Conservation (phyloP, 306 rosid genomes). For the Dryas drummondii region DNA sequence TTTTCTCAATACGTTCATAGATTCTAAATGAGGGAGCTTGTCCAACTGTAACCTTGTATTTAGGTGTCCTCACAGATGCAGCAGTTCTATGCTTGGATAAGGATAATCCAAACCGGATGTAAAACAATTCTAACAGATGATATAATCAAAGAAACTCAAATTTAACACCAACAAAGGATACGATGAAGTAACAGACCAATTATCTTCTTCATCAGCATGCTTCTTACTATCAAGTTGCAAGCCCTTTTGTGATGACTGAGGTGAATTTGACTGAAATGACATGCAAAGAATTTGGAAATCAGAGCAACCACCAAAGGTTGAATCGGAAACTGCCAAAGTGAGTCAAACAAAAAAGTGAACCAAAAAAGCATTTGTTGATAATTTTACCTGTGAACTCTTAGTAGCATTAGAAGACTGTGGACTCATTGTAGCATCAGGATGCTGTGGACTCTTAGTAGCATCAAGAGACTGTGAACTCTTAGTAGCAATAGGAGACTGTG, state of each 20-base stretch:
- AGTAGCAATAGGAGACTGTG: conserved; percentile 49
- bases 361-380: not conserved
- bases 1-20: conserved; percentile 69
- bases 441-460: conserved; percentile 44
- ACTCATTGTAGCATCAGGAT: conserved; percentile 54
- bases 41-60: conserved; percentile 78
- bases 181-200: conserved; percentile 80
- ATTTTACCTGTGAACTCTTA: conserved; percentile 38
- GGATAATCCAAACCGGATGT: conserved; percentile 27
- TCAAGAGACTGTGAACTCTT: conserved; percentile 52
- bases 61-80: conserved; percentile 65
- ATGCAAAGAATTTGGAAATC: conserved; percentile 1
- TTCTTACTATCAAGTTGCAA: conserved; percentile 55
- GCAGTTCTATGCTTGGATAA: conserved; percentile 54
- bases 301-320: not conserved
- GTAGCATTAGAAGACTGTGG: conserved; percentile 52
- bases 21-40: conserved; percentile 75
- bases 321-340: not conserved
- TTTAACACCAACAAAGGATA: conserved; percentile 61
- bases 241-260: conserved; percentile 52
- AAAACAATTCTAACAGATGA: not conserved
- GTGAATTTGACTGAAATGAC: conserved; percentile 63
- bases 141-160: not conserved
- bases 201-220: conserved; percentile 79
- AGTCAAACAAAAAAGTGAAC: not conserved